Conservation (phyloP, 2,329 filamentous ascomycete genomes). For the Aspergillus candidus region DNA sequence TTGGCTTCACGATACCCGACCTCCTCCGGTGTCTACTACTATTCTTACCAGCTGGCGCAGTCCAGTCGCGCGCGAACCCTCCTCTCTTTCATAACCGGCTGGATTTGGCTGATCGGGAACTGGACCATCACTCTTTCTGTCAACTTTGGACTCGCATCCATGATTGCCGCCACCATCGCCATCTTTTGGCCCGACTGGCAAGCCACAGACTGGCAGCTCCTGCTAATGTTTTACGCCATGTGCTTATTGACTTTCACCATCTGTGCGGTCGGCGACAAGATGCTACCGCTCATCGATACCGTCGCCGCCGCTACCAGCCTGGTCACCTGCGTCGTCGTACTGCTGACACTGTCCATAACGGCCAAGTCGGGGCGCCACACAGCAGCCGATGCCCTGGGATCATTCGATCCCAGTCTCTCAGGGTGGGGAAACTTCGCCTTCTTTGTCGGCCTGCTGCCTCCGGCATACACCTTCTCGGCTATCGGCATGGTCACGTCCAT, state of each 20-base stretch:
- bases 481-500: slow-evolving; percentile 59
- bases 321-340: slow-evolving; percentile 51
- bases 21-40: slow-evolving; percentile 50
- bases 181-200: slow-evolving; percentile 52
- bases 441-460: slow-evolving; percentile 57
- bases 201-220: slow-evolving; percentile 58
- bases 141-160: slow-evolving; percentile 51
- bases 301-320: slow-evolving; percentile 52
- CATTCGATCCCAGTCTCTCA: slow-evolving; percentile 51
- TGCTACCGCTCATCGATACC: slow-evolving; percentile 58
- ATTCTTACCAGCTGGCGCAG: slow-evolving; percentile 46
- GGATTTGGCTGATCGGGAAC: slow-evolving; percentile 50
- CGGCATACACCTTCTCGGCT: slow-evolving; percentile 54
- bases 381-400: slow-evolving; percentile 47
- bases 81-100: slow-evolving; percentile 49
- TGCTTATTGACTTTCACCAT: slow-evolving; percentile 60
- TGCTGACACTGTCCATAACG: slow-evolving; percentile 51
- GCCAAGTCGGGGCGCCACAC: slow-evolving; percentile 51
- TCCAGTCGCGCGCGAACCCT: slow-evolving; percentile 34
- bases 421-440: slow-evolving; percentile 57
- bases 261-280: slow-evolving; percentile 61
- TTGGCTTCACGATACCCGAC: slow-evolving; percentile 49
- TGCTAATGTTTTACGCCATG: slow-evolving; percentile 65
- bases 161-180: slow-evolving; percentile 48
- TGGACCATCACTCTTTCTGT: slow-evolving; percentile 50